phyloP scores from a whole-genome alignment of 2,329 filamentous ascomycete genomes.

The Pseudogymnoascus sp. region DNA sequence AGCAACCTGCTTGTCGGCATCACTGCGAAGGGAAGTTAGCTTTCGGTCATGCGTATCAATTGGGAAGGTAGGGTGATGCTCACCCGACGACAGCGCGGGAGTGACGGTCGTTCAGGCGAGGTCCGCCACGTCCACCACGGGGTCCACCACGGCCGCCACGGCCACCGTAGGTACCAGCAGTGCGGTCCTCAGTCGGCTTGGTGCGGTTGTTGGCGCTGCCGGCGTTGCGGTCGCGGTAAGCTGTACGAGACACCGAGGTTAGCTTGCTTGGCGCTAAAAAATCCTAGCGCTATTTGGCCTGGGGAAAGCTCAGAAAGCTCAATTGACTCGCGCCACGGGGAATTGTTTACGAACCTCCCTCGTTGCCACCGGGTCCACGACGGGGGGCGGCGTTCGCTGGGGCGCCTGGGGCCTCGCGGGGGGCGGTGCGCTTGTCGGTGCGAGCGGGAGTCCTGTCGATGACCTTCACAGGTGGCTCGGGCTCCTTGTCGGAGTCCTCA shows the following conservation, averaged over 20 bases:
- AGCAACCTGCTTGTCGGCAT: conserved; percentile 78
- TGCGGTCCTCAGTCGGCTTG: conserved; percentile 65
- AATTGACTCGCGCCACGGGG: not conserved
- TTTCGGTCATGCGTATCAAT: conserved; percentile 22
- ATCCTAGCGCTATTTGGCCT: conserved; percentile 8
- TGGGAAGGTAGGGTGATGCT: conserved; percentile 13
- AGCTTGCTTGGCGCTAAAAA: conserved; percentile 13
- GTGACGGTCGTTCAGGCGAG: conserved; percentile 30
- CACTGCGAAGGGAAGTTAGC: conserved; percentile 42
- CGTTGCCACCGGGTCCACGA: conserved; percentile 64
- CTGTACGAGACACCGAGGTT: conserved; percentile 38
- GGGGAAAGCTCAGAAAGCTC: conserved; percentile 15
- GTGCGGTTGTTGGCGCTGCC: conserved; percentile 76
- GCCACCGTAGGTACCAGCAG: conserved; percentile 54
- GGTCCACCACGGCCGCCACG: conserved; percentile 37
- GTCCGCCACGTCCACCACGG: conserved; percentile 16
- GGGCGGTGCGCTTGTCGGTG: conserved; percentile 75
- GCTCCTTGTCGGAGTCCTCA: conserved; percentile 62
- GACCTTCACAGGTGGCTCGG: conserved; percentile 75
- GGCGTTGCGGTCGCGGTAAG: conserved; percentile 82
- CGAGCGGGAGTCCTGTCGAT: conserved; percentile 76
- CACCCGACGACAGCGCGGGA: conserved; percentile 28
- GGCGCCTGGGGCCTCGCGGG: conserved; percentile 58
- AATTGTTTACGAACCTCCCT: conserved; percentile 64
- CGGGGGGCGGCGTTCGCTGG: conserved; percentile 31